Evolutionary conservation across 2,329 filamentous ascomycete species (phyloP).

Genomic region (Pestalotiopsis fici): DNA sequence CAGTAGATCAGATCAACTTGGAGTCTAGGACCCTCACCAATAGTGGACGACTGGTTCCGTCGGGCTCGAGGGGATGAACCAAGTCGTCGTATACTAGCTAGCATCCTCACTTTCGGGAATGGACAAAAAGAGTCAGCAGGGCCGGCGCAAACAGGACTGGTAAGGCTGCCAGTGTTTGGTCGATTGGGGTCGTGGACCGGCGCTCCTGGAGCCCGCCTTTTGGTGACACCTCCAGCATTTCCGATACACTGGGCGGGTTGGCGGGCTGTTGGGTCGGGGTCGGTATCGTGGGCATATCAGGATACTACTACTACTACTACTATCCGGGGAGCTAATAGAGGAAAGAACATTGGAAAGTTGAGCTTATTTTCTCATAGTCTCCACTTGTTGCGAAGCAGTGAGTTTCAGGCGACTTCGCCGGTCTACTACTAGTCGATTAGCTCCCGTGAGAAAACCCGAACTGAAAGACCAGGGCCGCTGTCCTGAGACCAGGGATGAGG

Average conservation of each 20-base stretch:
- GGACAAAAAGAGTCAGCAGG: not conserved
- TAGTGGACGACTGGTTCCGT: not conserved
- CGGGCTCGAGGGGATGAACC: not conserved
- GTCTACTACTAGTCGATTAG: not conserved
- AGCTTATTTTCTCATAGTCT: not conserved
- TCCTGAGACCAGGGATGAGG: not conserved
- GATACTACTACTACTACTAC: too few species aligned
- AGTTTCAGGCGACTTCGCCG: slow-evolving; percentile 2
- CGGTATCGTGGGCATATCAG: too few species aligned
- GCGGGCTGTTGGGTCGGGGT: not conserved
- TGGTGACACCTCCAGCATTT: not conserved
- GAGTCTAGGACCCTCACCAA: not conserved
- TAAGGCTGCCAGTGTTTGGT: not conserved
- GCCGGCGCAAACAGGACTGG: not conserved
- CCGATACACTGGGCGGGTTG: not conserved
- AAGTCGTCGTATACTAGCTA: not conserved
- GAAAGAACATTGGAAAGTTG: not conserved
- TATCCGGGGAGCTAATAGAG: not conserved
- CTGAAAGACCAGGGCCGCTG: not conserved
- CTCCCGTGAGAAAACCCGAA: not conserved
- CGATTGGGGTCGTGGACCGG: not conserved
- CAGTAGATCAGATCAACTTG: not conserved
- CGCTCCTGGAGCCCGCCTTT: not conserved
- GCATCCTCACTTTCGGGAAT: not conserved
- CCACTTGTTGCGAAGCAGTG: not conserved